These are phyloP conservation scores for Pugionium dolabratum DNA, from an alignment of 345 rosid genomes.

Conservation along the genomic window DNA sequence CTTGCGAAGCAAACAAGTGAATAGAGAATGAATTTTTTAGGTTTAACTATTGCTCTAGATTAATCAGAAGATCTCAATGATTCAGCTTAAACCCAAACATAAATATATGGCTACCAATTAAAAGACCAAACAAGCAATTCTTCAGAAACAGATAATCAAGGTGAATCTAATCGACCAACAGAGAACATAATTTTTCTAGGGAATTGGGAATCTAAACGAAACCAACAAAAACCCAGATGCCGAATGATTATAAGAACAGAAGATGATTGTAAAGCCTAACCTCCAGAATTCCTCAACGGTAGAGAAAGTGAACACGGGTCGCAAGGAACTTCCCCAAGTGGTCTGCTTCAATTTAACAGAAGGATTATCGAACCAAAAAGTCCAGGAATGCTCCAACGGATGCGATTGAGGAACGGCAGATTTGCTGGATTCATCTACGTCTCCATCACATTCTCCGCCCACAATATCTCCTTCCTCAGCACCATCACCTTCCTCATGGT, in stretches of 20 bases:
- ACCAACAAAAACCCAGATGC: slow-evolving; percentile 13
- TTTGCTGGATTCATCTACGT: slow-evolving; percentile 40
- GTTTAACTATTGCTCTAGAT: not conserved
- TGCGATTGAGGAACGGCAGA: slow-evolving; percentile 48
- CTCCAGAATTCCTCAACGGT: slow-evolving; percentile 87
- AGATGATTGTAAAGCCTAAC: slow-evolving; percentile 35
- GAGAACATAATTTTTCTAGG: not conserved
- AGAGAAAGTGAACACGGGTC: slow-evolving; percentile 65
- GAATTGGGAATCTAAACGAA: not conserved
- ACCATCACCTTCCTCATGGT: slow-evolving; percentile 46
- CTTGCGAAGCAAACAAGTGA: not conserved
- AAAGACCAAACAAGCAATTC: slow-evolving; percentile 8
- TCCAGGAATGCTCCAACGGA: slow-evolving; percentile 83
- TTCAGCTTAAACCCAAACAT: not conserved
- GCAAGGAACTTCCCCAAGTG: slow-evolving; percentile 79
- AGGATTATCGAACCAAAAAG: slow-evolving; percentile 88
- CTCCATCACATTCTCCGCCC: slow-evolving; percentile 33
- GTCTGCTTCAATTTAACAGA: slow-evolving; percentile 55
- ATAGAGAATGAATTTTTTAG: not conserved
- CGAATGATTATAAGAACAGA: not conserved
- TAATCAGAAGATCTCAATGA: not conserved
- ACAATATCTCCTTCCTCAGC: slow-evolving; percentile 66
- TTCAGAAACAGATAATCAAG: slow-evolving; percentile 3
- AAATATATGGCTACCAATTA: not conserved
- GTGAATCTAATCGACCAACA: not conserved